A percentile compares a stretch with the other conserved stretches of the same genome.
Conservation (phyloP, 2,329 filamentous ascomycete genomes). For the Colletotrichum liaoningense region DNA sequence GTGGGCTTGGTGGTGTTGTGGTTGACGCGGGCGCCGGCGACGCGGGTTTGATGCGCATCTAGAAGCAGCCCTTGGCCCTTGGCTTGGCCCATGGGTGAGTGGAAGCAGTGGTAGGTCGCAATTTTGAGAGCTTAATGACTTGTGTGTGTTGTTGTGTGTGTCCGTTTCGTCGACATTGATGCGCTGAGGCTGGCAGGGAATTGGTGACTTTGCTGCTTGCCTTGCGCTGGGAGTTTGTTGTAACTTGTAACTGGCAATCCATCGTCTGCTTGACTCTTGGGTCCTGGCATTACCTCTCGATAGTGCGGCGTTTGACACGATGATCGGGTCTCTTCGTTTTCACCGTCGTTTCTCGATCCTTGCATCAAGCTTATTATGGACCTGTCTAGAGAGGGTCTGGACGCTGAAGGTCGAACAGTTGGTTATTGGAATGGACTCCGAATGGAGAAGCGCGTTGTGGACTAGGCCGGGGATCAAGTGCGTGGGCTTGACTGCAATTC, state of each 20-base stretch:
- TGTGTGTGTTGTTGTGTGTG: not conserved
- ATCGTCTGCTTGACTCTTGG: not conserved
- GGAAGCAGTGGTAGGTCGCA: conserved; percentile 6
- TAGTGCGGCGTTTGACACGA: not conserved
- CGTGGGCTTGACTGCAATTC: conserved; percentile 21
- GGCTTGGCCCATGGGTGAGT: not conserved
- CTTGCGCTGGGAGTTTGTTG: conserved; percentile 9
- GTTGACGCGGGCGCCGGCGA: not conserved
- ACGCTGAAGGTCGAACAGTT: not conserved
- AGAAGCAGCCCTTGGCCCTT: not conserved
- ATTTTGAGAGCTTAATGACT: not conserved
- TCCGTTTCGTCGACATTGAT: conserved; percentile 23
- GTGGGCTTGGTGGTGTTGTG: not conserved
- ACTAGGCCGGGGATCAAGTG: not conserved
- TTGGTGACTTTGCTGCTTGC: not conserved
- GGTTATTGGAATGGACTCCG: not conserved
- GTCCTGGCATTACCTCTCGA: not conserved
- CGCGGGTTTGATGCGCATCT: not conserved
- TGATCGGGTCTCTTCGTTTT: not conserved
- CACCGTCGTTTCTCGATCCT: not conserved
- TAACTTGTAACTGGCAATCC: not conserved
- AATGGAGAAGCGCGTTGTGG: conserved; percentile 13
- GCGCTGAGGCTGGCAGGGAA: conserved; percentile 1
- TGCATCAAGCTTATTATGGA: not conserved
- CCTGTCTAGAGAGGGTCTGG: not conserved